Base-by-base conservation (phyloP, 306 rosid genomes). In the Sechiopsis laciniata region DNA sequence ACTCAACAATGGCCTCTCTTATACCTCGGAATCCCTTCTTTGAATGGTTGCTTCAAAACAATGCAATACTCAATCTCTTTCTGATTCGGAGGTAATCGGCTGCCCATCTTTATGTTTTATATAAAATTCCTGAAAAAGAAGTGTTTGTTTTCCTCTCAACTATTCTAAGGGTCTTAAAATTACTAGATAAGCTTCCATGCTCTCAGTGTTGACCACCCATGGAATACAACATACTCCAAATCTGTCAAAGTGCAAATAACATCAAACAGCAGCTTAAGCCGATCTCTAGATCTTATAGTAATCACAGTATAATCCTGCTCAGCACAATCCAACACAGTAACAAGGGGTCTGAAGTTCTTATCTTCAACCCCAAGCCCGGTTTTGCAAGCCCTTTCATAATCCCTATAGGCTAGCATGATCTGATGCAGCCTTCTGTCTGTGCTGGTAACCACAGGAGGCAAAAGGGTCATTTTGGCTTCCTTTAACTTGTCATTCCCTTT, bases 31-130 rank as follows among this genome's bases (percentile, higher is more conserved):
- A 66, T 87, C 97, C 40, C 99, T 85, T 82, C 99, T 91, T 77
- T 94, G 91, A 45, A 94, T 89, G 73, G 99, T 97, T 53, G 98
- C 98, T 85, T 90, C 97, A 59, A 94, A 94, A 80, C 98, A 94
- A 76, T 83, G 94, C 46, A 77, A 83, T 11, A 94, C 92, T 2
- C 99, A 85, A 40, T 91, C 95, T 58, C 95, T 84, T 74, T 94
- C 99, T 1, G 96, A 95, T 81, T 94, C 96, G 2, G 96, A 90
- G 77, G 87, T 86, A 73, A 94, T 88, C 73, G 99, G 97, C 22
- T 85, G 78, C 11, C 99, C 99, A 77, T 94, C 99, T 7, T 89
- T 81, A 78, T 94, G 99, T 66, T 97, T 84, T 65, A 94, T 86
- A 58, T 91, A 94, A 79, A 91, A 94, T 71, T 94, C 99, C 99